Evolutionary conservation across 345 rosid genomes (phyloP), one percentile per base, ranked within the genome.

Genomic region (Euphorbia peplus): DNA sequence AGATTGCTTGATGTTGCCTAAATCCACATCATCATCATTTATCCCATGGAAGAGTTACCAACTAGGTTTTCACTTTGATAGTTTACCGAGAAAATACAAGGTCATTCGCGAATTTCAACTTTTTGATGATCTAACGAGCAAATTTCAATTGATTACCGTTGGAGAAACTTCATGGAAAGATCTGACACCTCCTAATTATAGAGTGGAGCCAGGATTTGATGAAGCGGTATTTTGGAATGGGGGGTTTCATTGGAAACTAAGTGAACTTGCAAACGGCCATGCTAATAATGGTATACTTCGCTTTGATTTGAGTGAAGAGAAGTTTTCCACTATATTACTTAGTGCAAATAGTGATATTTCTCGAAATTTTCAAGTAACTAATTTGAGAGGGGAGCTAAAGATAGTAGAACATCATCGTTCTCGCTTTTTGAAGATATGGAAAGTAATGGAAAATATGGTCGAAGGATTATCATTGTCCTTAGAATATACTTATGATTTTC

Each of bases 381-480:
- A 25, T n/a, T n/a, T 60, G 9, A 13, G 28, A 35, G 62, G 41
- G 15, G 64, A 4, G 0, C 3, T 60, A 11, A 60, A 60, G 13
- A 35, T 60, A 18, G 46, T 35, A 32, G 46, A 60, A 9, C 64
- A 60, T 60, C 15, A 60, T 8, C n/a, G n/a, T 9, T 35, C 26
- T 32, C 25, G 64, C n/a, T 18, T 60, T 24, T 35, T 60, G 46
- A 60, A 60, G 21, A n/a, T 60, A 35, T 60, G 46, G 64, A n/a
- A 11, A 18, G 16, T 60, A 13, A 9, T 1, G 9, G 64, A 46
- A 5, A 60, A 60, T 13, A 60, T 32, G 64, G 22, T 35, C 8
- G 26, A n/a, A 9, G 64, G 64, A 0, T 60, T 60, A 1, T 32
- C 64, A 1, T 18, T 60, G 11, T 8, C 11, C 0, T 7, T 60